phyloP scores from a whole-genome alignment of 257 asterid genomes.

The Primulina eburnea region DNA sequence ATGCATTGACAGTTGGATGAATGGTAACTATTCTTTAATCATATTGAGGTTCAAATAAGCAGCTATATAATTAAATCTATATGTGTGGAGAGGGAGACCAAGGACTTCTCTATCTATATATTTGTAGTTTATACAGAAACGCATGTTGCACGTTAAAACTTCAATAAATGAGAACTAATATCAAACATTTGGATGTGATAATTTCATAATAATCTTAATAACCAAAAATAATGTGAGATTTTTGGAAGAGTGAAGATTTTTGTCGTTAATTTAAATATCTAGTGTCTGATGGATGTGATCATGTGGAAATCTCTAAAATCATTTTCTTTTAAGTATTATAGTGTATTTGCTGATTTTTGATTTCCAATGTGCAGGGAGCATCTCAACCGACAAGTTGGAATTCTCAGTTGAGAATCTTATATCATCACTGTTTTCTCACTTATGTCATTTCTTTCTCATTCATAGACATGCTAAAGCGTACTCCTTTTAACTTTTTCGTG shows the following conservation, averaged over 20 bases:
- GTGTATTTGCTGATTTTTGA: constrained; percentile 15
- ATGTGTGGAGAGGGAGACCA: no score
- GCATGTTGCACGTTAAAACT: no score
- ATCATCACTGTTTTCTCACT: neutral
- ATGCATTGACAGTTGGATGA: no score
- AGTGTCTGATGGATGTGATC: neutral
- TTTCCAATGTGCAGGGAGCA: constrained; percentile 55
- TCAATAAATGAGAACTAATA: neutral
- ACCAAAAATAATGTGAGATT: neutral
- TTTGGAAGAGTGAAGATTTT: neutral
- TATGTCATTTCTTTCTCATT: neutral
- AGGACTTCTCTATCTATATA: no score
- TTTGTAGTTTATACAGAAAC: no score
- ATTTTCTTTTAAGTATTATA: neutral
- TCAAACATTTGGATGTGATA: neutral
- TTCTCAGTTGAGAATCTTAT: constrained; percentile 55
- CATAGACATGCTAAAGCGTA: neutral
- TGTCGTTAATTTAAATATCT: neutral
- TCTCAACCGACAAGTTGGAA: constrained; percentile 52
- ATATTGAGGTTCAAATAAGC: no score
- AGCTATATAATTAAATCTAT: no score
- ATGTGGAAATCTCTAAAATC: neutral
- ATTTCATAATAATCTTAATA: neutral
- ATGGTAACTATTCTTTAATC: no score
- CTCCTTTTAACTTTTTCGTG: neutral